Evolutionary conservation across 768 basidiomycete genomes (phyloP).

Genomic region (Asterophora lycoperdoides): DNA sequence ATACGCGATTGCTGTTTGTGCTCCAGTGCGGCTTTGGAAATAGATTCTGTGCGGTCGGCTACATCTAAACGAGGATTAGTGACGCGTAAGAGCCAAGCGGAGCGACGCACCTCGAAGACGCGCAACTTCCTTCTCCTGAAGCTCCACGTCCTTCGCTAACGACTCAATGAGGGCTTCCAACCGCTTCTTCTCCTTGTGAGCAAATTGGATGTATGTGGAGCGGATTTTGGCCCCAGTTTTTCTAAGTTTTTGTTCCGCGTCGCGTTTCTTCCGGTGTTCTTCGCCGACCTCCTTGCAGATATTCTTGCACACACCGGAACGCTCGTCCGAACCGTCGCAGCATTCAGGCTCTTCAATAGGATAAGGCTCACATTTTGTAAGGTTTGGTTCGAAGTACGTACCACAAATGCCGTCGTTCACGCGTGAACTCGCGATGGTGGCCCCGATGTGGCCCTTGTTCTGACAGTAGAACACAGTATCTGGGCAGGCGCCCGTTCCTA

Average conservation of each 20-base stretch:
- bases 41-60: slow-evolving; percentile 70
- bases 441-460: slow-evolving; percentile 86
- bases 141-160: slow-evolving; percentile 53
- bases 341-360: slow-evolving; percentile 70
- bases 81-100: not conserved
- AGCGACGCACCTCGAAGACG: slow-evolving; percentile 55
- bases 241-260: slow-evolving; percentile 71
- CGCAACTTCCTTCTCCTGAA: slow-evolving; percentile 66
- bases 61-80: slow-evolving; percentile 46
- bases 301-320: slow-evolving; percentile 72
- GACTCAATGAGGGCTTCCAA: slow-evolving; percentile 61
- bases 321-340: slow-evolving; percentile 96
- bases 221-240: slow-evolving; percentile 93
- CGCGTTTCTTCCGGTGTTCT: slow-evolving; percentile 58
- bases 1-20: slow-evolving; percentile 83
- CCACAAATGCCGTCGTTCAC: slow-evolving; percentile 95
- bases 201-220: slow-evolving; percentile 80
- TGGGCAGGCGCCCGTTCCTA: slow-evolving; percentile 84
- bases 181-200: slow-evolving; percentile 84
- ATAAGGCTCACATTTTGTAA: slow-evolving; percentile 12
- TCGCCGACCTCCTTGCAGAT: slow-evolving; percentile 73
- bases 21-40: slow-evolving; percentile 78
- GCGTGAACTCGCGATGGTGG: slow-evolving; percentile 70
- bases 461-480: slow-evolving; percentile 75
- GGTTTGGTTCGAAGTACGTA: slow-evolving; percentile 32